These are phyloP conservation scores for Santalum album DNA, from an alignment of 164 flowering plant genomes.

Conservation along the genomic window DNA sequence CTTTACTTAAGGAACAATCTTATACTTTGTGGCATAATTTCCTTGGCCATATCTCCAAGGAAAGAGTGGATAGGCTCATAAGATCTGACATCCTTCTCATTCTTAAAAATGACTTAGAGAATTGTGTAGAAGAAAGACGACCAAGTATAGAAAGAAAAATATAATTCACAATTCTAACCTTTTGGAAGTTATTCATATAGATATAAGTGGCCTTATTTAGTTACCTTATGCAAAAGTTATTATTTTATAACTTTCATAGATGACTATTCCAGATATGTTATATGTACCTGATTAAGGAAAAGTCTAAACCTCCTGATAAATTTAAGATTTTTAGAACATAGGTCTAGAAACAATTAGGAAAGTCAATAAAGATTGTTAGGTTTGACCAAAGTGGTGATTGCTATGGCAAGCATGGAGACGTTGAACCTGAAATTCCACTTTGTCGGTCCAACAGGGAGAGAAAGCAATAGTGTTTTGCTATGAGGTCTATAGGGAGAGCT, in stretches of 20 bases:
- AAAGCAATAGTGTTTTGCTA: too few species aligned
- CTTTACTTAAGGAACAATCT: neutral
- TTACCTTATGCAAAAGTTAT: neutral
- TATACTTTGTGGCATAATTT: neutral
- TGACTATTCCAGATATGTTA: neutral
- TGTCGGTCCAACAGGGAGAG: too few species aligned
- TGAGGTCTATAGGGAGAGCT: too few species aligned
- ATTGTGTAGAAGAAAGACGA: neutral
- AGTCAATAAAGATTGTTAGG: neutral
- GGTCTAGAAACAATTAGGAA: neutral
- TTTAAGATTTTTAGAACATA: neutral
- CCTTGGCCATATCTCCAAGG: neutral
- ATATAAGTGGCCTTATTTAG: neutral
- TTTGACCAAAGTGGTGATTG: too few species aligned
- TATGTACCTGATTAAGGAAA: neutral
- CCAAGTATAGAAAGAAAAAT: neutral
- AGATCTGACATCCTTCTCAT: neutral
- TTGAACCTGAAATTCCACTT: too few species aligned
- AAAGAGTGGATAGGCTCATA: neutral
- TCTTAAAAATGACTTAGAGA: neutral
- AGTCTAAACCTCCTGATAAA: neutral
- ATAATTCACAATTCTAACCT: neutral
- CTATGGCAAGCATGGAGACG: too few species aligned
- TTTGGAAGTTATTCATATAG: neutral
- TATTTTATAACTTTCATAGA: neutral